A percentile compares a stretch with the other conserved stretches of the same genome.
These are phyloP conservation scores for Amaranthus tricolor DNA, from an alignment of 179 eudicot genomes.

Conservation along the genomic window DNA sequence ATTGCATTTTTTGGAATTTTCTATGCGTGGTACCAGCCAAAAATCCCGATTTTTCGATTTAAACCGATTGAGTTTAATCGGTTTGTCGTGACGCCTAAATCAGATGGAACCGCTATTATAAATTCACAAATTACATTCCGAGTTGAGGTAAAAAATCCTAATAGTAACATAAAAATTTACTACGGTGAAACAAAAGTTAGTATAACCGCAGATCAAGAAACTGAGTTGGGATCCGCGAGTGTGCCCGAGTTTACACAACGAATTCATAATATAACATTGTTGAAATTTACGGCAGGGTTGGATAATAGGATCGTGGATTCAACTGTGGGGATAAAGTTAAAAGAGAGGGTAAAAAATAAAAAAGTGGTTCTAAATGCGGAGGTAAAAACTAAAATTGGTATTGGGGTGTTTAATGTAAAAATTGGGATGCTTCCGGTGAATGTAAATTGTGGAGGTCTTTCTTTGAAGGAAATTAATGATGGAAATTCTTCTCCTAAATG, in stretches of 20 bases:
- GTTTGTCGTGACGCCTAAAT: slow-evolving; percentile 14
- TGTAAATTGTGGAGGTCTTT: slow-evolving; percentile 28
- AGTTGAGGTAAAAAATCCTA: slow-evolving; percentile 31
- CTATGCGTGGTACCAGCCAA: slow-evolving; percentile 30
- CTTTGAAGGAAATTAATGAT: slow-evolving; percentile 25
- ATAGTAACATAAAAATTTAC: slow-evolving; percentile 25
- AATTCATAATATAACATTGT: slow-evolving; percentile 28
- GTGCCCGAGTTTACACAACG: slow-evolving; percentile 25
- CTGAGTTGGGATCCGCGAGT: slow-evolving; percentile 15
- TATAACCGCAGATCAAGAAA: slow-evolving; percentile 30
- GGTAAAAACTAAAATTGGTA: slow-evolving; percentile 33
- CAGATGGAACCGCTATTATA: slow-evolving; percentile 16
- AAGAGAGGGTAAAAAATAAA: slow-evolving; percentile 19
- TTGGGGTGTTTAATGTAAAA: slow-evolving; percentile 24
- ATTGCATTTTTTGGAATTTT: slow-evolving; percentile 19
- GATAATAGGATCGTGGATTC: slow-evolving; percentile 17
- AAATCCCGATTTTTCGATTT: slow-evolving; percentile 24
- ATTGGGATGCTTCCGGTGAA: slow-evolving; percentile 32
- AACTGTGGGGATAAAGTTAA: slow-evolving; percentile 15
- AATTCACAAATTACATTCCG: slow-evolving; percentile 7
- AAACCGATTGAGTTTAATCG: slow-evolving; percentile 17
- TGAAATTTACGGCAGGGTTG: slow-evolving; percentile 14
- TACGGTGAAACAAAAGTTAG: slow-evolving; percentile 23
- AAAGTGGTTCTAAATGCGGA: slow-evolving; percentile 18
- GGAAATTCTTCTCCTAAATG: slow-evolving; percentile 27